Conservation (phyloP, 306 rosid genomes). For the Prunus padus region DNA sequence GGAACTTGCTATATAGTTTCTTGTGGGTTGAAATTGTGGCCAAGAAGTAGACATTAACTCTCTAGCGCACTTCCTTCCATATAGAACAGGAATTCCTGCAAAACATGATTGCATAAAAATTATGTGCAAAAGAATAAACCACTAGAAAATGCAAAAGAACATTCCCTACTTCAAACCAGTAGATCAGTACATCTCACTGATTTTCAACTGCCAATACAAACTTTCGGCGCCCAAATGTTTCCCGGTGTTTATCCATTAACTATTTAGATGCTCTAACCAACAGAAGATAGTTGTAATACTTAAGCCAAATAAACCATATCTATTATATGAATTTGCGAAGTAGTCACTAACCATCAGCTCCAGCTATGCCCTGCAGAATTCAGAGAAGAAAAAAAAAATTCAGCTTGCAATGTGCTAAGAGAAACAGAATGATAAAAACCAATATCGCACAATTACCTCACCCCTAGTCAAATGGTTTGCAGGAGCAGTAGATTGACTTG, state of each 20-base stretch:
- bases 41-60: constrained; percentile 10
- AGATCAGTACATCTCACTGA: not conserved
- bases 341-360: constrained; percentile 49
- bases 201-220: not conserved
- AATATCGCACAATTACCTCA: constrained; percentile 27
- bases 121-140: not conserved
- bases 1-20: constrained; percentile 33
- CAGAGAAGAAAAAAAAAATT: constrained; percentile 12
- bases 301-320: not conserved
- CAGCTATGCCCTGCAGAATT: constrained; percentile 46
- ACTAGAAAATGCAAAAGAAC: not conserved
- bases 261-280: not conserved
- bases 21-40: constrained; percentile 28
- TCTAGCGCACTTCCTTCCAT: constrained; percentile 27
- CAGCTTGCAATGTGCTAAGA: constrained; percentile 4
- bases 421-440: not conserved
- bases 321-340: not conserved
- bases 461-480: constrained; percentile 36
- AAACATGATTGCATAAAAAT: constrained; percentile 14
- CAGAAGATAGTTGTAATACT: not conserved
- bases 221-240: not conserved
- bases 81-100: constrained; percentile 34
- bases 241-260: not conserved
- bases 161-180: not conserved
- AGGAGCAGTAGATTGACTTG: constrained; percentile 15